Evolutionary conservation across 495 filamentous ascomycete species (phyloP).

Genomic region (Talaromyces wortmannii): DNA sequence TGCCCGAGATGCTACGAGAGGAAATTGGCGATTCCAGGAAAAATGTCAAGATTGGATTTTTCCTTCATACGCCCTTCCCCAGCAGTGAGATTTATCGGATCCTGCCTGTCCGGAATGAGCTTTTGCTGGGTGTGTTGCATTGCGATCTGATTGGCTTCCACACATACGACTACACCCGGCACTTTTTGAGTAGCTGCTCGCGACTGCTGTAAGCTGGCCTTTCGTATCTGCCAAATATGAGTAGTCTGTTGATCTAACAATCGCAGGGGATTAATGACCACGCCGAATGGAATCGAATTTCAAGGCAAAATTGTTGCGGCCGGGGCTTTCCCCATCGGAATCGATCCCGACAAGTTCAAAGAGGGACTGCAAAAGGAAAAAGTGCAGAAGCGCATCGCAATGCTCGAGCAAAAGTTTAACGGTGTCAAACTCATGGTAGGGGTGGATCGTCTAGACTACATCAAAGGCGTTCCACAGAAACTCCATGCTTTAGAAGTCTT

Average conservation of each 20-base stretch:
- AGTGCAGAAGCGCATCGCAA: constrained; percentile 69
- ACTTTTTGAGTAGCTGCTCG: constrained; percentile 78
- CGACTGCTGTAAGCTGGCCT: constrained; percentile 56
- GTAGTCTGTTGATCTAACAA: background rate
- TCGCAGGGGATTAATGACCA: constrained; percentile 55
- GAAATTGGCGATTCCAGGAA: constrained; percentile 52
- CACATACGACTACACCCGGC: constrained; percentile 82
- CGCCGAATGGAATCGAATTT: constrained; percentile 73
- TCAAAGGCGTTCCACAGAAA: constrained; percentile 88
- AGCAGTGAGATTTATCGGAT: constrained; percentile 86
- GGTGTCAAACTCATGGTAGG: constrained; percentile 87
- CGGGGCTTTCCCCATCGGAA: constrained; percentile 82
- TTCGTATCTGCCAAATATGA: background rate
- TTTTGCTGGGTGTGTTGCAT: constrained; percentile 67
- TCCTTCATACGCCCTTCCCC: constrained; percentile 84
- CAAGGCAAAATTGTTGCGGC: constrained; percentile 65
- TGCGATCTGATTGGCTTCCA: constrained; percentile 86
- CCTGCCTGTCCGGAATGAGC: constrained; percentile 70
- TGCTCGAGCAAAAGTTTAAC: constrained; percentile 71
- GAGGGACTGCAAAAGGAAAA: constrained; percentile 64
- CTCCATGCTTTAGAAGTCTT: constrained; percentile 83
- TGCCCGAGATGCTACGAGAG: constrained; percentile 77
- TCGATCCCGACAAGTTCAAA: constrained; percentile 81
- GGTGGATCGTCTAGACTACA: constrained; percentile 83
- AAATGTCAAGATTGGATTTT: constrained; percentile 84